Evolutionary conservation across 148 eudicot genomes (phyloP).

Genomic region (Dysphania ambrosioides): DNA sequence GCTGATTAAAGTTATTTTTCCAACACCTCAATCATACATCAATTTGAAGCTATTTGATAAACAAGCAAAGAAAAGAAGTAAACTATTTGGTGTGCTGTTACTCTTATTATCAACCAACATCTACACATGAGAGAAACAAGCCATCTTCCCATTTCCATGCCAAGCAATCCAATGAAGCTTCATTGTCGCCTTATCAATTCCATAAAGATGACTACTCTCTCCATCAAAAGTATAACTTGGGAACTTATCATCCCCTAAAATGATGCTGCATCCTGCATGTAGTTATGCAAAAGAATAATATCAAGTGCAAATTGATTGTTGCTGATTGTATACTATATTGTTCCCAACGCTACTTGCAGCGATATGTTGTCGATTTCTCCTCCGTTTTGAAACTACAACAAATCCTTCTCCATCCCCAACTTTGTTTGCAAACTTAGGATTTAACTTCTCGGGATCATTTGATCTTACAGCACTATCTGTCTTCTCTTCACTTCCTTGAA

Average conservation of each 20-base stretch:
- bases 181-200: not conserved
- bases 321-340: constrained; percentile 50
- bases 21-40: constrained; percentile 1
- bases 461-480: constrained; percentile 25
- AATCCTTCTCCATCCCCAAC: constrained; percentile 79
- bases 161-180: not conserved
- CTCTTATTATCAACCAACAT: not conserved
- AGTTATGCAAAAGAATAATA: constrained; percentile 14
- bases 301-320: constrained; percentile 69
- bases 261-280: constrained; percentile 16
- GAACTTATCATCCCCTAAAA: constrained; percentile 9
- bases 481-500: constrained; percentile 59
- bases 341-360: constrained; percentile 44
- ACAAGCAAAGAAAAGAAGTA: constrained; percentile 9
- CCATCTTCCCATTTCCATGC: not conserved
- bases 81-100: constrained; percentile 3
- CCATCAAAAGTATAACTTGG: constrained; percentile 7
- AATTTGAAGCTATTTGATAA: constrained; percentile 13
- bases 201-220: constrained; percentile 4
- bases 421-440: constrained; percentile 36
- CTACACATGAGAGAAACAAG: not conserved
- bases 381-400: constrained; percentile 76
- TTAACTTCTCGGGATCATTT: constrained; percentile 27
- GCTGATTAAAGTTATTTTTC: not conserved
- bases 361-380: constrained; percentile 72